phyloP scores from a whole-genome alignment of 495 filamentous ascomycete genomes.

The Aspergillus coremiiformis region DNA sequence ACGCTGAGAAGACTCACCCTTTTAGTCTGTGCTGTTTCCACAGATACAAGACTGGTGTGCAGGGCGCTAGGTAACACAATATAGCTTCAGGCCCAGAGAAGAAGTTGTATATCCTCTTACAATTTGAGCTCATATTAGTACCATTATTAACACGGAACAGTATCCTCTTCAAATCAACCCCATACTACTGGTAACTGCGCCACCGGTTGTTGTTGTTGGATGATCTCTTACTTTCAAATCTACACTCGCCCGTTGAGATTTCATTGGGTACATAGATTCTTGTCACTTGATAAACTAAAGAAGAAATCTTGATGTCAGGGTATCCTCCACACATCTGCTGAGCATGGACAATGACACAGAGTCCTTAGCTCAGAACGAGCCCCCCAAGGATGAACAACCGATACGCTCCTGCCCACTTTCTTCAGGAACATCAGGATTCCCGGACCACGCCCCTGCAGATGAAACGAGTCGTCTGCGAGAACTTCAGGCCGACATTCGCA shows the following conservation, averaged over 20 bases:
- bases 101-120: too few species aligned
- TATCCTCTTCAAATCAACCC: not conserved
- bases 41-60: not conserved
- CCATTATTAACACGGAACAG: too few species aligned
- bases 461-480: slow-evolving; percentile 58
- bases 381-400: not conserved
- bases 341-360: not conserved
- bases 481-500: slow-evolving; percentile 65
- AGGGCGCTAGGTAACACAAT: not conserved
- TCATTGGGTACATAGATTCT: not conserved
- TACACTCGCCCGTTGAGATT: not conserved
- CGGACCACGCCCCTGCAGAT: slow-evolving; percentile 1
- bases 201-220: not conserved
- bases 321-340: not conserved
- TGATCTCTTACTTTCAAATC: not conserved
- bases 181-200: not conserved
- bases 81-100: not conserved
- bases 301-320: not conserved
- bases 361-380: not conserved
- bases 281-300: not conserved
- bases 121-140: too few species aligned
- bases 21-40: not conserved
- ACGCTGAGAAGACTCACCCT: not conserved
- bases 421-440: not conserved
- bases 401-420: not conserved